Evolutionary conservation across 441 rosid species (phyloP), one percentile per base, ranked within the genome.

Genomic region (Erodium texanum): DNA sequence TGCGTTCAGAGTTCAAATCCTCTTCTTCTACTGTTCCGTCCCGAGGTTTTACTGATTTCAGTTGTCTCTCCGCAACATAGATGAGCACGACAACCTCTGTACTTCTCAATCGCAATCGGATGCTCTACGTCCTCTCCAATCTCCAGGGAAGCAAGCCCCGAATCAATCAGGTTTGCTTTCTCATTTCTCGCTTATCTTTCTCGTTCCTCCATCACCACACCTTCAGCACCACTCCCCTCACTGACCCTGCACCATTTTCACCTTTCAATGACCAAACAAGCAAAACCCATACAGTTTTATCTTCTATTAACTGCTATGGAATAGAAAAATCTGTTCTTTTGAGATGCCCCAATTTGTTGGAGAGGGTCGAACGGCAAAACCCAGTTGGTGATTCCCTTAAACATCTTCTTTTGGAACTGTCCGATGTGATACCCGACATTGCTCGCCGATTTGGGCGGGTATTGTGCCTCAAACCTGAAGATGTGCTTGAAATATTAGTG

Each of bases 401-500:
- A 62, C 78, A 68, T 73, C 81, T 84, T 70, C 79, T 86, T 70
- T 81, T 81, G 61, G 86, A 85, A 62, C 27, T 92, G 15, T 83
- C 83, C 38, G 81, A 82, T 75, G 79, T 82, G 19, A 68, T 89
- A 20, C 98, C 98, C 36, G 76, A 73, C 66, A 76, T 78, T 56
- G 77, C 83, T 3, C 89, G 98, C 56, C 77, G 83, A 7, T 78
- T 83, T 67, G 72, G 83, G 72, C 81, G 96, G 62, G 72, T 76
- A 68, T 66, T 52, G 11, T 70, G 59, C 34, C 77, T 87, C 76
- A 72, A 73, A 74, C 85, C 96, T 18, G 85, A 82, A 65, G 58
- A 92, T 78, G 87, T 87, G 74, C 88, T 85, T 67, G 86, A 83
- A 80, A 52, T 92, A 11, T 68, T 85, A 5, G 64, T 75, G 80